Percentiles rank a stretch among this genome's conserved stretches.
Conservation (phyloP, 1,284 basidiomycete genomes). For the Pseudozyma tsukubaensis region DNA sequence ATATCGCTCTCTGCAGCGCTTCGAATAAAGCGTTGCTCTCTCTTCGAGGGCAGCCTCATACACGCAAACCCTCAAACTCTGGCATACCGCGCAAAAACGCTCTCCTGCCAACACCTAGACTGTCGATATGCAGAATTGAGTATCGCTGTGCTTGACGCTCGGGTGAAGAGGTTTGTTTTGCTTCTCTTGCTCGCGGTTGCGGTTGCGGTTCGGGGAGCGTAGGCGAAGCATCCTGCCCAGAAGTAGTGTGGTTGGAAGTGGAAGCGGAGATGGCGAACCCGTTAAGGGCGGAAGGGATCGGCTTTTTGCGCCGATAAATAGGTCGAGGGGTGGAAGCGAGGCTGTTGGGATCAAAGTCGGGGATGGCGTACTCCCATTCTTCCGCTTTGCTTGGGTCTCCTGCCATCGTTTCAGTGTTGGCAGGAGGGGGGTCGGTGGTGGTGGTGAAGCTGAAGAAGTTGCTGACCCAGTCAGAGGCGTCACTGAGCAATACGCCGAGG, state of each 20-base stretch:
- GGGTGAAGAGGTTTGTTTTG: neutral
- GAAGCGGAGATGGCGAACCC: slow-evolving; percentile 38
- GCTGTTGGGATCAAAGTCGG: slow-evolving; percentile 49
- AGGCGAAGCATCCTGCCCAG: neutral
- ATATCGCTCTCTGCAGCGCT: no score
- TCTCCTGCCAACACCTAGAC: slow-evolving; percentile 39
- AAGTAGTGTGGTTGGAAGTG: neutral
- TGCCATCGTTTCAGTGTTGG: neutral
- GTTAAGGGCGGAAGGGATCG: slow-evolving; percentile 33
- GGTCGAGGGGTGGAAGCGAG: slow-evolving; percentile 49
- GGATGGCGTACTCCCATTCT: slow-evolving; percentile 55
- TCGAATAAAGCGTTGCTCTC: no score
- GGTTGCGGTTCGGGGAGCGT: neutral
- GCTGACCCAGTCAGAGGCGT: slow-evolving; percentile 23
- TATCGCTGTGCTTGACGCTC: slow-evolving; percentile 17
- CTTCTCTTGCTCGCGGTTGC: neutral
- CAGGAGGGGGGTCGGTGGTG: neutral
- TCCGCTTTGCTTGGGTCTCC: slow-evolving; percentile 31
- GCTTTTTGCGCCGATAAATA: slow-evolving; percentile 50
- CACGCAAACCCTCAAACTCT: slow-evolving; percentile 11
- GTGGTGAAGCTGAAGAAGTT: slow-evolving; percentile 21
- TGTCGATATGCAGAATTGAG: slow-evolving; percentile 56
- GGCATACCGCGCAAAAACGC: slow-evolving; percentile 38
- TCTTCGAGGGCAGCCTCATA: slow-evolving; percentile 1
- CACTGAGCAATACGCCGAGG: slow-evolving; percentile 7